Evolutionary conservation across 1,139 yeast species (phyloP), one percentile per base, ranked within the genome.

Genomic region (Suhomyces atakaporum): DNA sequence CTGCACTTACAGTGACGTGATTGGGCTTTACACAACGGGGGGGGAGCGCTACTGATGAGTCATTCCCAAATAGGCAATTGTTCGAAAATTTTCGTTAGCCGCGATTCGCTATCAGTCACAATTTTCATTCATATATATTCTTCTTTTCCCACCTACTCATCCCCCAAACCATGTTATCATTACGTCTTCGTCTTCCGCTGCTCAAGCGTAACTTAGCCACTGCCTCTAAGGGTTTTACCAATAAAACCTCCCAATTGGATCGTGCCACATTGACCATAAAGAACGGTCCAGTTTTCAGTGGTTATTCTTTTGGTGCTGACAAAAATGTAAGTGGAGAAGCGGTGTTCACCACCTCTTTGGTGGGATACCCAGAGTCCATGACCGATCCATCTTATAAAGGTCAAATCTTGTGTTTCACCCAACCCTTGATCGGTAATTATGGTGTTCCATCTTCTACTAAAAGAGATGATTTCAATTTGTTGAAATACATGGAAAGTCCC

Each of bases 321-420:
- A 81, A 84, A 49, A 87, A 88, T 53, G 79, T 88, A 43, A 82
- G 95, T 46, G 98, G 98, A 45, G 98, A 92, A 65, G 96, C 97
- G 11, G 98, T 92, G 29, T 92, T 92, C 72, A 87, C 97, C 31
- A 92, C 98, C 24, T 92, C 97, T 5, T 74, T 92, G 57, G 98
- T 92, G 10, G 98, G 98, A 12, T 92, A 92, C 62, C 97, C 97
- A 7, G 98, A 92, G 65, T 87, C 96, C 15, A 90, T 92, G 96
- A 90, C 97, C 18, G 98, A 92, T 62, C 98, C 98, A 27, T 88
- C 96, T 5, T 92, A 92, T 64, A 81, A 81, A 54, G 98, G 97
- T 31, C 98, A 92, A 68, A 90, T 92, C 49, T 79, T 92, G 52
- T 95, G 94, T 47, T 89, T 92, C 66, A 92, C 98, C 7, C 97